These are phyloP conservation scores for Paralagenidium karlingii DNA, from an alignment of 352 stramenopile species.

Conservation along the genomic window DNA sequence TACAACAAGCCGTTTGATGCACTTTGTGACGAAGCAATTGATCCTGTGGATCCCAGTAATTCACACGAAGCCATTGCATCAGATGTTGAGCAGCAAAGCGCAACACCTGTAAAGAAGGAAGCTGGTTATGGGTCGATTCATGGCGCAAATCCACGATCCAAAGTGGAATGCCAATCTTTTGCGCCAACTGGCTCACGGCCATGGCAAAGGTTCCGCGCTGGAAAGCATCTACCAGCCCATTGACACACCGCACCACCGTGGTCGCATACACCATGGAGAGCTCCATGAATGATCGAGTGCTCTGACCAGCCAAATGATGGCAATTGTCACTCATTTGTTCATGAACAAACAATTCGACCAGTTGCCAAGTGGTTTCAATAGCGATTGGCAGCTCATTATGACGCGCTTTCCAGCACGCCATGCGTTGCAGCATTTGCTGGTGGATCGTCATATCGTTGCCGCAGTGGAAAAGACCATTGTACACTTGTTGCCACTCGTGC, in stretches of 20 bases:
- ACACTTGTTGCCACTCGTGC: conserved; percentile 61
- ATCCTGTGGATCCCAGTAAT: conserved; percentile 83
- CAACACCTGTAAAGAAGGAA: conserved; percentile 83
- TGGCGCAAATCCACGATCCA: conserved; percentile 92
- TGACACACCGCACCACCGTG: conserved; percentile 65
- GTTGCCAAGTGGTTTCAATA: conserved; percentile 60
- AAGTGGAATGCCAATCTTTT: conserved; percentile 83
- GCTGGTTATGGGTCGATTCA: conserved; percentile 87
- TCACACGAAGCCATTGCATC: conserved; percentile 73
- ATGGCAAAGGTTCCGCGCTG: conserved; percentile 66
- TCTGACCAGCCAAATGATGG: conserved; percentile 50
- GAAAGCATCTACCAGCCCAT: conserved; percentile 69
- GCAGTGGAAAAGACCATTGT: conserved; percentile 40
- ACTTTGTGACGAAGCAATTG: conserved; percentile 30
- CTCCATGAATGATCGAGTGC: conserved; percentile 66
- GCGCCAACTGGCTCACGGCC: conserved; percentile 63
- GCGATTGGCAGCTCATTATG: conserved; percentile 61
- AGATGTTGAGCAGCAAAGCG: conserved; percentile 79
- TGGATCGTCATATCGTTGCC: conserved; percentile 21
- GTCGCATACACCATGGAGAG: conserved; percentile 55
- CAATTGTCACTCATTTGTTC: conserved; percentile 52
- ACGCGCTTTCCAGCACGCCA: conserved; percentile 56
- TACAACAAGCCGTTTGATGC: conserved; percentile 3
- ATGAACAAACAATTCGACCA: conserved; percentile 65
- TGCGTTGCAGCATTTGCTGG: conserved; percentile 38